phyloP scores from a whole-genome alignment of 1,139 yeast genomes.

The Pichia sp. region DNA sequence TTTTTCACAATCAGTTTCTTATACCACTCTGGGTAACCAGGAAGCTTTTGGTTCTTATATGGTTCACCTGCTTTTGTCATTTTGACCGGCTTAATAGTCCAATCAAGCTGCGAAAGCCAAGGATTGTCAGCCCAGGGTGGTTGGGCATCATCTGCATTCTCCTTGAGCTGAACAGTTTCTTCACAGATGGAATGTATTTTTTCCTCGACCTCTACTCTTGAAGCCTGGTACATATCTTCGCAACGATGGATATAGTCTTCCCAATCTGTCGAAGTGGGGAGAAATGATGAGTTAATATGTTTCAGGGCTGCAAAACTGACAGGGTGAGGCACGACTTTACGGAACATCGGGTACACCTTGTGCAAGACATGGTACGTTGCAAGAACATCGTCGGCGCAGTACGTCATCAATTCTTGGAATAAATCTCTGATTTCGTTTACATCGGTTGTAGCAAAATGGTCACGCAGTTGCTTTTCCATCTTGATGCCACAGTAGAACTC shows the following conservation, averaged over 20 bases:
- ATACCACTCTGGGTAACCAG: conserved; percentile 96
- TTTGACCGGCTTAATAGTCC: conserved; percentile 64
- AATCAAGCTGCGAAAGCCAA: conserved; percentile 86
- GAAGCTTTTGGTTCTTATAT: conserved; percentile 69
- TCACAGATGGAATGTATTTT: conserved; percentile 60
- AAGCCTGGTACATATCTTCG: conserved; percentile 60
- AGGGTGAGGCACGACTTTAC: conserved; percentile 79
- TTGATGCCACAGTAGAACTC: conserved; percentile 68
- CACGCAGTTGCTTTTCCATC: conserved; percentile 63
- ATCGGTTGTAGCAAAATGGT: conserved; percentile 54
- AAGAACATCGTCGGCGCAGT: conserved; percentile 82
- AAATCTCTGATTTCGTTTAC: conserved; percentile 52
- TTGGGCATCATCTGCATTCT: conserved; percentile 31
- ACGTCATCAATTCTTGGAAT: conserved; percentile 59
- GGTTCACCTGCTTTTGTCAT: conserved; percentile 72
- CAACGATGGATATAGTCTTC: conserved; percentile 62
- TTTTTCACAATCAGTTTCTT: conserved; percentile 58
- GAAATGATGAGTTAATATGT: conserved; percentile 67
- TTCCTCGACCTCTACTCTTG: conserved; percentile 52
- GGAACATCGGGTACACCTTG: conserved; percentile 66
- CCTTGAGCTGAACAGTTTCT: conserved; percentile 43
- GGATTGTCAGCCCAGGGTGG: conserved; percentile 55
- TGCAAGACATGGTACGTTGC: conserved; percentile 70
- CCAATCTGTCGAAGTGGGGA: conserved; percentile 82
- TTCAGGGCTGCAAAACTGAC: conserved; percentile 87